These are phyloP conservation scores for Lipomyces sp. DNA, from an alignment of 805 yeast genomes.

Conservation along the genomic window DNA sequence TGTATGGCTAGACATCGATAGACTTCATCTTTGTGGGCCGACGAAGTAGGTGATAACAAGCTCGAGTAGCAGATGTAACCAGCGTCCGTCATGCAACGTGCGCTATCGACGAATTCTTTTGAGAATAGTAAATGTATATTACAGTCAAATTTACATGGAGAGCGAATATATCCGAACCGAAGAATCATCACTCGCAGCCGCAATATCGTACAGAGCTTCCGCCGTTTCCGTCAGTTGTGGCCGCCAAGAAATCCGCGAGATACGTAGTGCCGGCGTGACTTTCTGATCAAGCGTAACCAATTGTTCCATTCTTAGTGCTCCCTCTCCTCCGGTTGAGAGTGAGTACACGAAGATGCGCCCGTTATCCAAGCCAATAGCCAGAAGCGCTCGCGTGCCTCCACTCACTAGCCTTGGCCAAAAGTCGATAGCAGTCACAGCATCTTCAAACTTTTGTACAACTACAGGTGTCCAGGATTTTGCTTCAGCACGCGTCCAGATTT, in stretches of 20 bases:
- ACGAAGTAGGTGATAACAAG: too few species aligned
- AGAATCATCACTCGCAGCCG: conserved; percentile 68
- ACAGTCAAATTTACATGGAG: not conserved
- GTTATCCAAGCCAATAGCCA: conserved; percentile 73
- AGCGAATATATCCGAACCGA: conserved; percentile 55
- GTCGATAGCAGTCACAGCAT: conserved; percentile 37
- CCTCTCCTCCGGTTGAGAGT: conserved; percentile 10
- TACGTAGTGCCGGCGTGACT: conserved; percentile 64
- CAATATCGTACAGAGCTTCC: conserved; percentile 47
- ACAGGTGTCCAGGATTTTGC: conserved; percentile 46
- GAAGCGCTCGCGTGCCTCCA: conserved; percentile 44
- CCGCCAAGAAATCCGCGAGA: conserved; percentile 67
- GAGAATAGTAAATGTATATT: not conserved
- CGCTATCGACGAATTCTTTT: too few species aligned
- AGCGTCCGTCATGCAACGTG: too few species aligned
- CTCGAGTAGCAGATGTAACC: too few species aligned
- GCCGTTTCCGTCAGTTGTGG: conserved; percentile 37
- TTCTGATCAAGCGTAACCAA: conserved; percentile 47
- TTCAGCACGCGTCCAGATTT: conserved; percentile 62
- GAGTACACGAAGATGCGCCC: conserved; percentile 61
- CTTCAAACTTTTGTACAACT: conserved; percentile 35
- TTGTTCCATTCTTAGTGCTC: conserved; percentile 40
- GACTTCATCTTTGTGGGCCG: too few species aligned
- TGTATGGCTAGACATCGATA: too few species aligned
- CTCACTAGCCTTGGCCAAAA: conserved; percentile 16